Base-by-base conservation (phyloP, 176 grass and related monocot species). In the Raddia guianensis region DNA sequence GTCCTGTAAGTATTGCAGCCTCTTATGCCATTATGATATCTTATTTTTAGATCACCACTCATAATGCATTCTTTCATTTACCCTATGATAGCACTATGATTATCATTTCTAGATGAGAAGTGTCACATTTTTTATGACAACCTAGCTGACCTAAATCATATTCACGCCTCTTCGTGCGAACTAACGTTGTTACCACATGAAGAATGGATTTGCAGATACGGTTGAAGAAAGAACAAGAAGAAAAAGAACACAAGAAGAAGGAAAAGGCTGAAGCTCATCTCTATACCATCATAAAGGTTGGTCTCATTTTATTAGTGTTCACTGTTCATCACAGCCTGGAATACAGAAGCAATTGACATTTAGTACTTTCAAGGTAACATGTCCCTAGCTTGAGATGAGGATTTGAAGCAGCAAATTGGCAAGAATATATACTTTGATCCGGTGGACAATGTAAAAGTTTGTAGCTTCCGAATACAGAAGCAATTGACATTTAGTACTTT, bases 181-280 rank as follows among this genome's bases (percentile, higher is more conserved):
- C 27, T 27, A 27, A 27, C 27, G 27, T 27, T 27, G 27, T 27
- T 27, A 27, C 27, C 27, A 27, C 27, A 27, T 0, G 27, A 0
- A 27, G 27, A 27, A 27, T 74, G 68, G 61, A 69, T 89, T 77
- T 75, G 8, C 86, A 97, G 94, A 52, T 89, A 82, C 87, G 94
- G 63, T 86, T 97, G 86, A 97, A 93, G 76, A 97, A 93, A 85
- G 91, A 97, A 87, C 91, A 91, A 89, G 94, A 93, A 88, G 94
- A 97, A 71, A 97, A 97, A 79, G 91, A 91, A 56, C 91, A 93
- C 79, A 97, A 97, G 72, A 97, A 97, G 75, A 97, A 97, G 66
- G 94, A 93, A 82, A 93, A 93, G 69, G 91, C 94, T 82, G 91
- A 97, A 79, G 94, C 91, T 82, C 94, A 97, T 80, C 94, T 97